A percentile compares a stretch with the other conserved stretches of the same genome.
These are phyloP conservation scores for Plasmodium malariae DNA, from an alignment of 169 alveolate species.

Conservation along the genomic window DNA sequence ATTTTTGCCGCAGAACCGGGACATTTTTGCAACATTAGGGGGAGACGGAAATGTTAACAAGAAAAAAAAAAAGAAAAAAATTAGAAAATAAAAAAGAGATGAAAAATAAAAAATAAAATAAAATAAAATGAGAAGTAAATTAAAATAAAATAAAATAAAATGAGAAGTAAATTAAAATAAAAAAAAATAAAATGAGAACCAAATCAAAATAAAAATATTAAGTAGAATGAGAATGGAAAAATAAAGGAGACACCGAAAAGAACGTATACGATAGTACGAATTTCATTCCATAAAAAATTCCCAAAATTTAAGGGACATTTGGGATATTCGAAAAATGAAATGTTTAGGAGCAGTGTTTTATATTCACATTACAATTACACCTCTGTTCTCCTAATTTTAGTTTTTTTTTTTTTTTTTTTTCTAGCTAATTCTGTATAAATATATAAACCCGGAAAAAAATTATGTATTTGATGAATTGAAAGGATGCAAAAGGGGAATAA, in stretches of 20 bases:
- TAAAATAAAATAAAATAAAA: too few species aligned
- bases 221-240: too few species aligned
- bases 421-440: conserved; percentile 90
- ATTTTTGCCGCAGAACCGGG: conserved; percentile 94
- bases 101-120: neutral
- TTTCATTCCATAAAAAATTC: too few species aligned
- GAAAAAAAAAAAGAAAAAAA: neutral
- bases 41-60: conserved; percentile 91
- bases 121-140: too few species aligned
- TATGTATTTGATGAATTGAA: conserved; percentile 70
- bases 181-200: too few species aligned
- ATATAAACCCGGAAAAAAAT: conserved; percentile 87
- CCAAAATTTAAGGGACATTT: too few species aligned
- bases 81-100: neutral
- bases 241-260: too few species aligned
- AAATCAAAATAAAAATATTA: too few species aligned
- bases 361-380: neutral
- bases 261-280: too few species aligned
- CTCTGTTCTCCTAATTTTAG: neutral
- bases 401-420: conserved; percentile 77
- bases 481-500: conserved; percentile 90
- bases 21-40: conserved; percentile 89
- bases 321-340: too few species aligned
- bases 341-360: too few species aligned
- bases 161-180: too few species aligned